phyloP scores from a whole-genome alignment of 768 basidiomycete species.

The Suillus weaverae region DNA sequence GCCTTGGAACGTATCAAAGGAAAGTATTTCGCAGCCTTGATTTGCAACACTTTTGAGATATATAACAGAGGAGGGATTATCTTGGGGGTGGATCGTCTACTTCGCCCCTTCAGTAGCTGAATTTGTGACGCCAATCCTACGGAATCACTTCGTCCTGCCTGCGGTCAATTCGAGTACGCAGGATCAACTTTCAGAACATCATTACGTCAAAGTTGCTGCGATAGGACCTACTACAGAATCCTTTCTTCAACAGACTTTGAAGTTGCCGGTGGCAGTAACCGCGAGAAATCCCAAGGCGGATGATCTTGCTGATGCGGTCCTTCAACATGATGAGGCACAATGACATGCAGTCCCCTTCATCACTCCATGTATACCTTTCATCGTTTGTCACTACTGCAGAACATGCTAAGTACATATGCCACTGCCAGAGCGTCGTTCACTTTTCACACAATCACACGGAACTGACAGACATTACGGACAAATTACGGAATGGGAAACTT shows the following conservation, averaged over 20 bases:
- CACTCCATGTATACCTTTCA: background rate
- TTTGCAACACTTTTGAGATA: constrained; percentile 10
- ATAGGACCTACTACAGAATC: constrained; percentile 69
- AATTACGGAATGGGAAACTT: constrained; percentile 1
- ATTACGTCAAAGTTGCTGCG: constrained; percentile 46
- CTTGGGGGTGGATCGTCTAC: constrained; percentile 67
- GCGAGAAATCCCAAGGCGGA: constrained; percentile 58
- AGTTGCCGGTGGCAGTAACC: constrained; percentile 53
- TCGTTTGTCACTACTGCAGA: background rate
- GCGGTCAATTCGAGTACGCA: background rate
- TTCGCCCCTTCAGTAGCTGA: constrained; percentile 76
- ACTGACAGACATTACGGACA: background rate
- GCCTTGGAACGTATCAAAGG: constrained; percentile 30
- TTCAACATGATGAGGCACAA: constrained; percentile 18
- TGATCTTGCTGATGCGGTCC: constrained; percentile 39
- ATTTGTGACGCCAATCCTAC: constrained; percentile 52
- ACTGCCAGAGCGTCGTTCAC: background rate
- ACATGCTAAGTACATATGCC: background rate
- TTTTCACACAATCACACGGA: constrained; percentile 11
- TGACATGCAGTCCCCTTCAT: background rate
- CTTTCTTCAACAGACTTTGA: constrained; percentile 47
- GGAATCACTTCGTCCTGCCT: constrained; percentile 44
- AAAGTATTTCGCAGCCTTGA: constrained; percentile 11
- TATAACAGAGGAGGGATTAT: background rate
- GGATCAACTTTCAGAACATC: background rate